Evolutionary conservation across 352 stramenopile species (phyloP), one percentile per base, ranked within the genome.

Genomic region (Phytophthora constricta): DNA sequence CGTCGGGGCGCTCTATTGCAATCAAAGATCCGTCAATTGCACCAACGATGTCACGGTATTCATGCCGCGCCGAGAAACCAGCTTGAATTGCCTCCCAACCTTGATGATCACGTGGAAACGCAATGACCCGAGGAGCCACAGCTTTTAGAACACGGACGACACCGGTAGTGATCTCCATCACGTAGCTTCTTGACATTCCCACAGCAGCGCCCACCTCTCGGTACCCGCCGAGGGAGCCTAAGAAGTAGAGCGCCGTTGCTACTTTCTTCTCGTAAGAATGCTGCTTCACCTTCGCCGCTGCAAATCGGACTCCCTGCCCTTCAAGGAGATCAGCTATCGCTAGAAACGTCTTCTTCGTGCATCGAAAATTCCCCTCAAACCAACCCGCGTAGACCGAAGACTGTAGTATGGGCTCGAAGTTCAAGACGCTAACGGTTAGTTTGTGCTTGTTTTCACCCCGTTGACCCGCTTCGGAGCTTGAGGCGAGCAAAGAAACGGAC

Each of bases 211-310:
- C 43, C 1, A 60, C 49, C 22, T 60, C 50, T 17, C 58, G 20
- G 48, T 54, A 66, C 3, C 58, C 27, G 5, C 39, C 58, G 10
- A 17, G 1, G 5, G 39, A 59, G 0, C 41, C 58, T 1, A 66
- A 27, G 49, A 45, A 55, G 11, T 49, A 56, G 4, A 66, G 50
- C 13, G 49, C 37, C 5, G 22, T 41, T 14, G 58, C 42, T 2
- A 66, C 22, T 45, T 56, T 62, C 31, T 67, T 55, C 5, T 60
- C 46, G 22, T 50, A 67, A 3, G 41, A 60, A 10, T 60, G 58
- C 8, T 41, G 5, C 7, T 37, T 53, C n/a, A n/a, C n/a, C 0
- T 41, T 66, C 0, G 31, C 41, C 11, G 9, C 17, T 1, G 49
- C 58, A n/a, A 66, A 50, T 2, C 20, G 11, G 23, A 55, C 25